Base-by-base conservation (phyloP, 768 basidiomycete genomes). In the Gelatoporia subvermispora region DNA sequence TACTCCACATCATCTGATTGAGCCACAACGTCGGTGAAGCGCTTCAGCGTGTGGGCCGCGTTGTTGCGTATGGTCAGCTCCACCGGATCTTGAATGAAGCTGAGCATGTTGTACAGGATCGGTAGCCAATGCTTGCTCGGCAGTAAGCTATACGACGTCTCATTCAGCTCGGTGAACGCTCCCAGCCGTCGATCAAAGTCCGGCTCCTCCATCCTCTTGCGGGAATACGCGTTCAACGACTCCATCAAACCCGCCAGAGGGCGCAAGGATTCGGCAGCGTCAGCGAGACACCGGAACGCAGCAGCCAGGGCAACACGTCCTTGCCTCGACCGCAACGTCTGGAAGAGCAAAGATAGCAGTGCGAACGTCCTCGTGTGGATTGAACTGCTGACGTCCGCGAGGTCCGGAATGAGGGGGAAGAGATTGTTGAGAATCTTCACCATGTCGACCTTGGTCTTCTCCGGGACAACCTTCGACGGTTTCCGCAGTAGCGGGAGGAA, bases 11-110 rank as follows among this genome's bases (percentile, higher is more conserved):
- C 68, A 8, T 67, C 58, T 24, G 67, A 61, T 20, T 65, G 62
- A 1, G 72, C 78, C 3, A 82, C 73, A 9, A 75, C 54, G 47
- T 88, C 84, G 44, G 96, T 69, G 64, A 96, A 94, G 35, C 82
- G 81, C 39, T 84, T 81, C 60, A 98, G 72, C 0, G 85, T 69
- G 43, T 77, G 79, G 1, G 90, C 79, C 0, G 95, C 85, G 57
- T 83, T 93, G 47, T 77, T 88, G 18, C 95, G 78, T 40, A 97
- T 78, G 0, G 91, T 84, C 37, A 98, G 70, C 63, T 98, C 96
- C 11, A 84, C 82, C 1, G 86, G 79, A 62, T 98, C 93, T 61
- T 94, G 93, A 41, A 97, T 79, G 70, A 82, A 91, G 68, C 81
- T 78, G 11, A 97, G 71, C 68, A 84, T 78, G 64, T 91, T 93